These are phyloP conservation scores for Fragaria nilgerrensis DNA, from an alignment of 306 rosid species.

Conservation along the genomic window DNA sequence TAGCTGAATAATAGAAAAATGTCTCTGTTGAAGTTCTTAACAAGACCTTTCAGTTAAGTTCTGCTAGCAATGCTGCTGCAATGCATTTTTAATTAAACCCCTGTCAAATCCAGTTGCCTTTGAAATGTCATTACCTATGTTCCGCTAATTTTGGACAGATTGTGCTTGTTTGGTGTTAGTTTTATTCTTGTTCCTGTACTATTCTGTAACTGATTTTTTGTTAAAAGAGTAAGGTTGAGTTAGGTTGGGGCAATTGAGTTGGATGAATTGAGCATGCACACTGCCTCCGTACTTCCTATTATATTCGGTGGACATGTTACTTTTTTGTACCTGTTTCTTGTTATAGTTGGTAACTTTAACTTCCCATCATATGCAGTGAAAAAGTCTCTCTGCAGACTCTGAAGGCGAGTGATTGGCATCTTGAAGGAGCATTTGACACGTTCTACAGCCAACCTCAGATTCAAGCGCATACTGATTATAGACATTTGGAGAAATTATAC, in stretches of 20 bases:
- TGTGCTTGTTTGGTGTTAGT: neutral
- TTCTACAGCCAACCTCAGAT: conserved; percentile 94
- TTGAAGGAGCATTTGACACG: conserved; percentile 96
- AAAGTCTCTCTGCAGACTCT: conserved; percentile 76
- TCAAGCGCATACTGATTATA: conserved; percentile 66
- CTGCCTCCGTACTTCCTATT: neutral
- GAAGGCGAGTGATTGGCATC: conserved; percentile 95
- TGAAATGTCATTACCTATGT: neutral
- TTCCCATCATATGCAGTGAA: conserved; percentile 55
- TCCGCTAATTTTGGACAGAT: neutral
- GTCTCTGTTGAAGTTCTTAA: neutral
- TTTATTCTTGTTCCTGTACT: neutral
- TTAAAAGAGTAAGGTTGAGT: neutral
- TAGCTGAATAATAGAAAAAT: neutral
- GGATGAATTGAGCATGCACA: neutral
- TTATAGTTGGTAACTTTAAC: neutral
- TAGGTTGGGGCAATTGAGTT: neutral
- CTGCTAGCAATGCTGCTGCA: neutral
- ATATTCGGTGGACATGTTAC: neutral
- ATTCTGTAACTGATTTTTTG: neutral
- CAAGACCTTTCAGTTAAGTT: conserved; percentile 1
- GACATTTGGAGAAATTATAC: conserved; percentile 95
- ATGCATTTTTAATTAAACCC: neutral
- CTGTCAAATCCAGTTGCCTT: neutral
- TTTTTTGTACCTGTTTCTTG: neutral